phyloP scores from a whole-genome alignment of 768 basidiomycete species.

The Mycena galericulata region DNA sequence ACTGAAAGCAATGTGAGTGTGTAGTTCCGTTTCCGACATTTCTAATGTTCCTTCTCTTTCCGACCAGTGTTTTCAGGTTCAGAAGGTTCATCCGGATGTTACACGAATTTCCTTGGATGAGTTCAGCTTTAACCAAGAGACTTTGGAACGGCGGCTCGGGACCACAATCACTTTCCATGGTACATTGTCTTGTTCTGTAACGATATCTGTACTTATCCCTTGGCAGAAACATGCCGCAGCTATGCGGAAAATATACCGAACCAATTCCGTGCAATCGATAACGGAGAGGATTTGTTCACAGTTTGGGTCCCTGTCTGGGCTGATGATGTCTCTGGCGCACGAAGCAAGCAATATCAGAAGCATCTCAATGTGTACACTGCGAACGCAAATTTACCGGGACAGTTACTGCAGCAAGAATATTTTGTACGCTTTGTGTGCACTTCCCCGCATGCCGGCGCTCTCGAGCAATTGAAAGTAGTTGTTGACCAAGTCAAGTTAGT shows the following conservation, averaged over 20 bases:
- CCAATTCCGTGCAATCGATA: neutral
- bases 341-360: conserved; percentile 46
- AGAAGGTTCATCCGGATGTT: neutral
- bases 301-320: conserved; percentile 29
- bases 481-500: conserved; percentile 36
- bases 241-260: conserved; percentile 3
- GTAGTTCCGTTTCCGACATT: too few relatives aligned
- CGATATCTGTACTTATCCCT: neutral
- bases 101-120: neutral
- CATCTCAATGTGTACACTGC: conserved; percentile 47
- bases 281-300: conserved; percentile 27
- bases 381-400: conserved; percentile 42
- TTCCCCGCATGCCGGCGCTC: conserved; percentile 43
- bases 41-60: neutral
- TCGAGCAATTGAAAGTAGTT: conserved; percentile 47
- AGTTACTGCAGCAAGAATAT: conserved; percentile 46
- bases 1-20: neutral
- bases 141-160: neutral
- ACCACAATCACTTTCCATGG: neutral
- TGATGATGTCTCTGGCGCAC: conserved; percentile 40
- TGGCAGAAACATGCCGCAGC: neutral
- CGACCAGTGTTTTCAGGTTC: neutral
- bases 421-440: conserved; percentile 42
- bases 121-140: neutral
- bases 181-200: neutral